Evolutionary conservation across 345 rosid species (phyloP).

Genomic region (Eutrema yunnanense): DNA sequence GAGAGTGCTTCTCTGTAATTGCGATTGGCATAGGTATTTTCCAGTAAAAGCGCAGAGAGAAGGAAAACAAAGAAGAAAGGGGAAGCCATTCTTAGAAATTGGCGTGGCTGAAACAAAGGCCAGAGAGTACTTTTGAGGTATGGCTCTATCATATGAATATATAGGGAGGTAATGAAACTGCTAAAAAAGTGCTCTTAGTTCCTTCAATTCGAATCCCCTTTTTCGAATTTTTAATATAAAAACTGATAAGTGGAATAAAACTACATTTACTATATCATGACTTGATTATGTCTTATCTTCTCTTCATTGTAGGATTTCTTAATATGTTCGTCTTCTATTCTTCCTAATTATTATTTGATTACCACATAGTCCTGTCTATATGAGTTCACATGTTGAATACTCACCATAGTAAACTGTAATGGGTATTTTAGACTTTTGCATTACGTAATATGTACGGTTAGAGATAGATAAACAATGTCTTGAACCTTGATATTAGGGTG

Average conservation of each 20-base stretch:
- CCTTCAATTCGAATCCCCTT: background rate
- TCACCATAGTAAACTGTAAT: background rate
- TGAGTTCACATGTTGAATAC: background rate
- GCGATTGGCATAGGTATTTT: constrained; percentile 38
- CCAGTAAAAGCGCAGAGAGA: constrained; percentile 8
- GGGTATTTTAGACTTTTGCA: background rate
- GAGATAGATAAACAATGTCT: background rate
- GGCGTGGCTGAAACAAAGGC: no score
- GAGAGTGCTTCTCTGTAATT: constrained; percentile 80
- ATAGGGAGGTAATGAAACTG: background rate
- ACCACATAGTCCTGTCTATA: background rate
- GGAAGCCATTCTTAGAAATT: constrained; percentile 19
- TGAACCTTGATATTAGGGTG: background rate
- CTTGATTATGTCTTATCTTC: background rate
- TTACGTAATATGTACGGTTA: background rate
- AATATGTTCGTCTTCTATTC: background rate
- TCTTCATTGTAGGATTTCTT: background rate
- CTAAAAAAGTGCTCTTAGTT: background rate
- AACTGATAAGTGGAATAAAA: background rate
- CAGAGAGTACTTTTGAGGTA: background rate
- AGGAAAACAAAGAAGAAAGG: constrained; percentile 25
- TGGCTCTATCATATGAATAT: background rate
- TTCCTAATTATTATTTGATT: background rate
- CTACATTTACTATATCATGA: background rate
- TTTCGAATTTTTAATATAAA: background rate